phyloP scores from a whole-genome alignment of 2,329 filamentous ascomycete genomes.

The Hypoxylon sp. region DNA sequence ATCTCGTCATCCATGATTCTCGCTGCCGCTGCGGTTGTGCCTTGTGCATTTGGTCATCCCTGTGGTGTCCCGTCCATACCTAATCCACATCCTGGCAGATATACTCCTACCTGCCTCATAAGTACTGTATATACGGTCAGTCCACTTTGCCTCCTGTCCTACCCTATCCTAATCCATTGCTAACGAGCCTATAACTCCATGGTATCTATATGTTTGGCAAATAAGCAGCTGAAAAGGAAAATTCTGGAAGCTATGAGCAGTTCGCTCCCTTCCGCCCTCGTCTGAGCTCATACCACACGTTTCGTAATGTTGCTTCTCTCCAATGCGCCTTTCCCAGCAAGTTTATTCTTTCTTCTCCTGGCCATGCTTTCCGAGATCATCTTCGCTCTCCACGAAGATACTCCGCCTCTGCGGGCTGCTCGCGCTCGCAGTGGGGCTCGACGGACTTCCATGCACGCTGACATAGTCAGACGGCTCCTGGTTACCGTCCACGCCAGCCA shows the following conservation, averaged over 20 bases:
- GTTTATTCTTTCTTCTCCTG: slow-evolving; percentile 25
- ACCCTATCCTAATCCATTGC: background rate
- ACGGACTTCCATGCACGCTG: slow-evolving; percentile 20
- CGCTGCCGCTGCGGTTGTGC: background rate
- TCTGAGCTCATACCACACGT: background rate
- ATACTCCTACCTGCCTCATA: background rate
- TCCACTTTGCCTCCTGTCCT: slow-evolving; percentile 8
- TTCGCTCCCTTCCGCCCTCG: background rate
- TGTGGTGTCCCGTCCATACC: background rate
- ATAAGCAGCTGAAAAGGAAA: background rate
- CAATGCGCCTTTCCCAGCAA: background rate
- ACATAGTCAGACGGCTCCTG: slow-evolving; percentile 37
- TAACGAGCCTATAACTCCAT: slow-evolving; percentile 14
- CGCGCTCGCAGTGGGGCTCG: background rate
- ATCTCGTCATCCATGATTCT: slow-evolving; percentile 25
- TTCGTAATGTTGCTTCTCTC: background rate
- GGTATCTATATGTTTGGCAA: slow-evolving; percentile 30
- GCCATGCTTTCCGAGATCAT: slow-evolving; percentile 43
- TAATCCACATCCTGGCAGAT: slow-evolving; percentile 5
- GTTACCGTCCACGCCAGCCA: background rate
- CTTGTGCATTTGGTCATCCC: background rate
- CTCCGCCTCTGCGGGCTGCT: slow-evolving; percentile 41
- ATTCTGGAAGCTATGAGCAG: background rate
- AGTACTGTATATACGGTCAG: slow-evolving; percentile 7
- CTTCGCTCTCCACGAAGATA: slow-evolving; percentile 49